These are phyloP conservation scores for Annulohypoxylon truncatum DNA, from an alignment of 2,329 filamentous ascomycete species.

Conservation along the genomic window DNA sequence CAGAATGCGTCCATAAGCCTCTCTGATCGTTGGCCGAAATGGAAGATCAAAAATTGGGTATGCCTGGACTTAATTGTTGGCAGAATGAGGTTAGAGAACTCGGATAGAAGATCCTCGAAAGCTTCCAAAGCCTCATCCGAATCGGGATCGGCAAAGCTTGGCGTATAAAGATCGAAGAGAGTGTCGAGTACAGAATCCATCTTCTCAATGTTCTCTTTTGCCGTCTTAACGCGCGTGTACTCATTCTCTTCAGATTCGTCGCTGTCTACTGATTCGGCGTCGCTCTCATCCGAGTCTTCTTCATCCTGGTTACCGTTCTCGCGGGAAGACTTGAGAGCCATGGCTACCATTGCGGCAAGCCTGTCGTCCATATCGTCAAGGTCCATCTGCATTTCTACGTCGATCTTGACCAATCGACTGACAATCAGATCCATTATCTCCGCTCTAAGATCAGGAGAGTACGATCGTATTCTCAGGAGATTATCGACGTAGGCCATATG, in stretches of 20 bases:
- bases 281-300: slow-evolving; percentile 68
- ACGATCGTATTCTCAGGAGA: slow-evolving; percentile 79
- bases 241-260: slow-evolving; percentile 76
- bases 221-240: slow-evolving; percentile 72
- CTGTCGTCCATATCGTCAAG: slow-evolving; percentile 94
- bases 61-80: slow-evolving; percentile 93
- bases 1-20: slow-evolving; percentile 85
- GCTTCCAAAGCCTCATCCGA: slow-evolving; percentile 76
- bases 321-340: slow-evolving; percentile 58
- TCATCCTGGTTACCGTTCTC: slow-evolving; percentile 64
- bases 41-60: slow-evolving; percentile 95
- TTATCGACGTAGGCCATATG: slow-evolving; percentile 92
- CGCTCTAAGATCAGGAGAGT: slow-evolving; percentile 80
- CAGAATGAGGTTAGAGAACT: slow-evolving; percentile 89
- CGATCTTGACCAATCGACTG: slow-evolving; percentile 89
- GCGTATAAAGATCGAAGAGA: slow-evolving; percentile 85
- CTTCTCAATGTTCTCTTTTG: slow-evolving; percentile 88
- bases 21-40: slow-evolving; percentile 87
- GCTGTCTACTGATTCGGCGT: slow-evolving; percentile 76
- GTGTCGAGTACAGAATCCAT: slow-evolving; percentile 91
- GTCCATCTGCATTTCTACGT: slow-evolving; percentile 94
- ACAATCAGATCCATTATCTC: slow-evolving; percentile 87
- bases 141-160: slow-evolving; percentile 75
- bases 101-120: slow-evolving; percentile 82
- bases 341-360: slow-evolving; percentile 77